Evolutionary conservation across 2,329 filamentous ascomycete genomes (phyloP).

Genomic region (Nothophoma quercina): DNA sequence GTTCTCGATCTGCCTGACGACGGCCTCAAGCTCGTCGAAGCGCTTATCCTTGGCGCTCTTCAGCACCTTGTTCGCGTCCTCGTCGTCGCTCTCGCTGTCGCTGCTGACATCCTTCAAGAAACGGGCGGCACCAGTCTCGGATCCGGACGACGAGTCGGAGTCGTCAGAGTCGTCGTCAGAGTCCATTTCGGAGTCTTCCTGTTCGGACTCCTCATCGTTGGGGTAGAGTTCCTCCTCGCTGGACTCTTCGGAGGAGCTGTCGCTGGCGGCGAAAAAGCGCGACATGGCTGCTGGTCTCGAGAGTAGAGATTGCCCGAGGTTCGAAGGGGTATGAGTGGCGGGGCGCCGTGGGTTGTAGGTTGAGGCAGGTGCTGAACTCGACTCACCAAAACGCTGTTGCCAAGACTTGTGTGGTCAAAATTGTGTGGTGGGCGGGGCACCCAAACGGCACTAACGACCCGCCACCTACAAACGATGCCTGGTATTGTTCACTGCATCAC

Average conservation of each 20-base stretch:
- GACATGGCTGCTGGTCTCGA: conserved; percentile 59
- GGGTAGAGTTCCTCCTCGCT: conserved; percentile 95
- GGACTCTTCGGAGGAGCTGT: conserved; percentile 95
- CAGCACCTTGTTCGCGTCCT: conserved; percentile 83
- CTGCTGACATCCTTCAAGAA: conserved; percentile 86
- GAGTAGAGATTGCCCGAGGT: conserved; percentile 35
- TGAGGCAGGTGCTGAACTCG: conserved; percentile 20
- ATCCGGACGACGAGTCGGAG: conserved; percentile 62
- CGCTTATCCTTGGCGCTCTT: conserved; percentile 99
- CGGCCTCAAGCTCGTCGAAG: conserved; percentile 89
- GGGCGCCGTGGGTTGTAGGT: conserved; percentile 25
- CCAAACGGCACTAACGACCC: neutral
- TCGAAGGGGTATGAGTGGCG: conserved; percentile 26
- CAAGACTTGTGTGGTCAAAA: conserved; percentile 20
- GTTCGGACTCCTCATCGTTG: conserved; percentile 66
- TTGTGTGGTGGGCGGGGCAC: conserved; percentile 20
- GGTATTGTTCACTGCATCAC: neutral
- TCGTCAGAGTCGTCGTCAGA: conserved; percentile 64
- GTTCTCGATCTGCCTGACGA: conserved; percentile 92
- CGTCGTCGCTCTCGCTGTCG: conserved; percentile 82
- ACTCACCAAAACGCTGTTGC: conserved; percentile 16
- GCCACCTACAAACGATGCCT: conserved; percentile 5
- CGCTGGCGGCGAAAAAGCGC: conserved; percentile 95
- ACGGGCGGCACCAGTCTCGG: conserved; percentile 74
- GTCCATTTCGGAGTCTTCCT: conserved; percentile 58